A percentile compares a stretch with the other conserved stretches of the same genome.
phyloP scores from a whole-genome alignment of 345 rosid genomes.

The Leavenworthia alabamica region DNA sequence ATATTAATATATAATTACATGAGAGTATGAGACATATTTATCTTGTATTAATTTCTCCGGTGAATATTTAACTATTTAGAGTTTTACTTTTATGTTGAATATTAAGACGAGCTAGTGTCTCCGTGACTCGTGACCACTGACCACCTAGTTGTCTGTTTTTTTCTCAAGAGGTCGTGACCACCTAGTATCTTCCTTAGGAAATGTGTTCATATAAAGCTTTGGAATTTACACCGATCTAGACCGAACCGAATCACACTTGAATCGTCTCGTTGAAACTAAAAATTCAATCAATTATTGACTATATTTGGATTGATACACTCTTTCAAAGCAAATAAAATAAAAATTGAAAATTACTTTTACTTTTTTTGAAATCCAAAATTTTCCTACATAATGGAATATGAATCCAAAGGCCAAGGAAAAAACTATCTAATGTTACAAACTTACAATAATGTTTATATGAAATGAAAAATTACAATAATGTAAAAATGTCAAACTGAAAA shows the following conservation, averaged over 20 bases:
- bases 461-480: neutral
- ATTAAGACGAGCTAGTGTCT: neutral
- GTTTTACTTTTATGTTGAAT: neutral
- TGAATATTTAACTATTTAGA: neutral
- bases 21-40: neutral
- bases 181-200: slow-evolving; percentile 5
- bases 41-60: neutral
- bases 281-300: neutral
- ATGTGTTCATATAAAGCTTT: neutral
- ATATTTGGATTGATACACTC: neutral
- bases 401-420: no score
- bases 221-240: neutral
- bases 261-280: neutral
- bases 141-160: slow-evolving; percentile 6
- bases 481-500: neutral
- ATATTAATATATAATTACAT: neutral
- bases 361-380: neutral
- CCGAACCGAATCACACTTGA: neutral
- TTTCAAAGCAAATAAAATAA: neutral
- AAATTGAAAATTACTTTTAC: neutral
- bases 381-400: neutral
- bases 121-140: neutral
- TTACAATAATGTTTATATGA: neutral
- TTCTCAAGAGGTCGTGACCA: neutral
- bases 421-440: slow-evolving; percentile 9